phyloP scores from a whole-genome alignment of 1,139 yeast species.

The Geotrichum restrictum region DNA sequence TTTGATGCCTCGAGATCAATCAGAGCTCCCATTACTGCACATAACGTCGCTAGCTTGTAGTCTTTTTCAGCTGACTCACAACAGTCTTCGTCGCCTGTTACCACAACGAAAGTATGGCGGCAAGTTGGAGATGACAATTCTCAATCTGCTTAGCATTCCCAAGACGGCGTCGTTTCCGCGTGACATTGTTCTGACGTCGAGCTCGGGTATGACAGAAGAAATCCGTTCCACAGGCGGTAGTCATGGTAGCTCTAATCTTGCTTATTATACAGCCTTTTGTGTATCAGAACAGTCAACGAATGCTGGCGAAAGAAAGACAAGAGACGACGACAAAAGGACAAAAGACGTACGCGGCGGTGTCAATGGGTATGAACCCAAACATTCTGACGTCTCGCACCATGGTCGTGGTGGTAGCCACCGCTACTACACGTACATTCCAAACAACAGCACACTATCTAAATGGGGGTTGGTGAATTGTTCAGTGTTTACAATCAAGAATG shows the following conservation, averaged over 20 bases:
- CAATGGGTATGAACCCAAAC: too few species aligned
- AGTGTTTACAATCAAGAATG: slow-evolving; percentile 4
- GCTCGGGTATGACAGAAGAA: too few species aligned
- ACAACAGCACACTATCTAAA: not conserved
- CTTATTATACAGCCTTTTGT: too few species aligned
- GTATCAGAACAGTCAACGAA: not conserved
- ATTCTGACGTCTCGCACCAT: too few species aligned
- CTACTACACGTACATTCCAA: not conserved
- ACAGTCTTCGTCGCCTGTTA: slow-evolving; percentile 15
- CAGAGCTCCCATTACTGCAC: slow-evolving; percentile 1
- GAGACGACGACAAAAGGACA: too few species aligned
- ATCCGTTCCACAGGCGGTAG: too few species aligned
- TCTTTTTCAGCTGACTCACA: slow-evolving; percentile 14
- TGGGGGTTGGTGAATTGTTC: slow-evolving; percentile 12
- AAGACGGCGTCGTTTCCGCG: slow-evolving; percentile 10
- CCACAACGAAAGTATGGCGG: slow-evolving; percentile 15
- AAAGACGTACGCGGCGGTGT: too few species aligned
- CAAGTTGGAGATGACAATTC: slow-evolving; percentile 11
- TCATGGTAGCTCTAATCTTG: too few species aligned
- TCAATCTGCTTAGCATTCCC: slow-evolving; percentile 15
- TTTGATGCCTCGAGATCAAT: not conserved
- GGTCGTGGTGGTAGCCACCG: not conserved
- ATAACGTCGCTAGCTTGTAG: slow-evolving; percentile 4
- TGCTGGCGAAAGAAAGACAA: too few species aligned
- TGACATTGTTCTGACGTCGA: too few species aligned